phyloP scores from a whole-genome alignment of 257 asterid genomes.

The Dorcoceras hygrometricum region DNA sequence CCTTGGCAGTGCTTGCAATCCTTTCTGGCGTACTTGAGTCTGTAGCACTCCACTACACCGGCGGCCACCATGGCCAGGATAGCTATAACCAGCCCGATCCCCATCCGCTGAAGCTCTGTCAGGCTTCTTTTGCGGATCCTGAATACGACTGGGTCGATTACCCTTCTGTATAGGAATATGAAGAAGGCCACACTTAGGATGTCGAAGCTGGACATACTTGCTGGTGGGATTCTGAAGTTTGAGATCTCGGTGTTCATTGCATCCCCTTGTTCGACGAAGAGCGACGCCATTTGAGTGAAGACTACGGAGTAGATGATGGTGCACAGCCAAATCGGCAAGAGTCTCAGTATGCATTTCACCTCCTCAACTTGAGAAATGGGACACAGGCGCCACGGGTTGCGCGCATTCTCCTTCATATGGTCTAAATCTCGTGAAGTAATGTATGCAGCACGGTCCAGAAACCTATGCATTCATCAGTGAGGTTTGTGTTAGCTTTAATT shows the following conservation, averaged over 20 bases:
- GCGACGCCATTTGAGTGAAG: conserved; percentile 95
- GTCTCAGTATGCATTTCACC: conserved; percentile 76
- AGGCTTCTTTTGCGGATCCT: conserved; percentile 46
- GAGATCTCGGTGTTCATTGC: conserved; percentile 66
- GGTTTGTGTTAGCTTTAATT: not conserved
- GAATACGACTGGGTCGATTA: conserved; percentile 52
- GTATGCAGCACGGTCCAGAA: conserved; percentile 81
- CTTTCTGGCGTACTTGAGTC: conserved; percentile 58
- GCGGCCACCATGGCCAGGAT: conserved; percentile 75
- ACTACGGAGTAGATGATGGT: conserved; percentile 89
- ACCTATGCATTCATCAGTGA: conserved; percentile 32
- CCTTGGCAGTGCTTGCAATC: conserved; percentile 74
- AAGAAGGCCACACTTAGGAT: conserved; percentile 75
- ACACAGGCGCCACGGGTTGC: conserved; percentile 72
- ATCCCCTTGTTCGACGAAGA: conserved; percentile 94
- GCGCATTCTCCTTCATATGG: conserved; percentile 34
- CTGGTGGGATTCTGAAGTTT: conserved; percentile 78
- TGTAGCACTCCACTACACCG: conserved; percentile 68
- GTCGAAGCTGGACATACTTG: conserved; percentile 95
- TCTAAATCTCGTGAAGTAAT: conserved; percentile 54
- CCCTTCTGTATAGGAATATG: conserved; percentile 74
- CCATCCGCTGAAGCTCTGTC: conserved; percentile 92
- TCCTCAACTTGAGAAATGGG: conserved; percentile 95
- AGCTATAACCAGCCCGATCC: conserved; percentile 77
- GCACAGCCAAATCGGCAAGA: conserved; percentile 96